phyloP scores from a whole-genome alignment of 345 rosid species.

The Cardiospermum halicacabum region DNA sequence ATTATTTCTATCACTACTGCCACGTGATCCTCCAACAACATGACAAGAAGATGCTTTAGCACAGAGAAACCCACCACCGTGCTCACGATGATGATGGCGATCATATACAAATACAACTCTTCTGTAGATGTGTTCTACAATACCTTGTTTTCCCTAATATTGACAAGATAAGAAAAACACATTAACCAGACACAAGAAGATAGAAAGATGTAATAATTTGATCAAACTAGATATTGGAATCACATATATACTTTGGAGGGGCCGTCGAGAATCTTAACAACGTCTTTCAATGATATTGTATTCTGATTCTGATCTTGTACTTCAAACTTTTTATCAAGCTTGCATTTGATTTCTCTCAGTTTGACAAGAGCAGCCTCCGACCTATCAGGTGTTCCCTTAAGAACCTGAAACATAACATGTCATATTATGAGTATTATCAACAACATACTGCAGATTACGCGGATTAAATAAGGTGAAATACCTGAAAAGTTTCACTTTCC shows the following conservation, averaged over 20 bases:
- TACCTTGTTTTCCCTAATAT: slow-evolving; percentile 86
- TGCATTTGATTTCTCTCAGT: slow-evolving; percentile 89
- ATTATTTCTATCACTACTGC: slow-evolving; percentile 60
- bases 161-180: slow-evolving; percentile 7
- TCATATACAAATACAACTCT: slow-evolving; percentile 73
- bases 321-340: slow-evolving; percentile 63
- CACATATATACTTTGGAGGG: slow-evolving; percentile 84
- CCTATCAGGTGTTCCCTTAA: slow-evolving; percentile 90
- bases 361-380: slow-evolving; percentile 75
- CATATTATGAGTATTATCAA: not conserved
- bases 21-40: slow-evolving; percentile 79
- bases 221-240: slow-evolving; percentile 13
- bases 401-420: slow-evolving; percentile 47
- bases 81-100: slow-evolving; percentile 92
- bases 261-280: slow-evolving; percentile 76
- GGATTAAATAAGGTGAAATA: slow-evolving; percentile 15
- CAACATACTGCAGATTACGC: not conserved
- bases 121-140: slow-evolving; percentile 76
- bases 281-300: slow-evolving; percentile 69
- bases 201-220: slow-evolving; percentile 14
- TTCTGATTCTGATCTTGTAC: slow-evolving; percentile 71
- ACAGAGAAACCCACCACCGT: slow-evolving; percentile 94
- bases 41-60: slow-evolving; percentile 65
- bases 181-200: not conserved
- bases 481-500: slow-evolving; percentile 96